Conservation (phyloP, 345 rosid genomes). For the Eutrema japonicum region DNA sequence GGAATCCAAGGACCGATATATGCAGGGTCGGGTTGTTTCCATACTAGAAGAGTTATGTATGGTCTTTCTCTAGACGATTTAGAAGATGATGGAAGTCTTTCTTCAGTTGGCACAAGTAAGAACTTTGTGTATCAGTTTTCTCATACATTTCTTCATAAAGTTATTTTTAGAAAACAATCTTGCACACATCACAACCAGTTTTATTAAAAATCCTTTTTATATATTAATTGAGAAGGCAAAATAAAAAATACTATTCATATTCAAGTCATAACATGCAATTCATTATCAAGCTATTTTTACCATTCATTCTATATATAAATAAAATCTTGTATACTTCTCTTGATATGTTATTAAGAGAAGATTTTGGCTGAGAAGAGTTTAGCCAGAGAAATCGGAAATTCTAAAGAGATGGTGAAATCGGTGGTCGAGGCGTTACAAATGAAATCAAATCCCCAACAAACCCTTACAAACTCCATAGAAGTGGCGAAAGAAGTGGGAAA, state of each 20-base stretch:
- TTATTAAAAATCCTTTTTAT: too few relatives aligned
- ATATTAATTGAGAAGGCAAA: too few relatives aligned
- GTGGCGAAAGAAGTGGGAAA: slow-evolving; percentile 52
- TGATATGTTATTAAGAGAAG: slow-evolving; percentile 30
- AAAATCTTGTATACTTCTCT: too few relatives aligned
- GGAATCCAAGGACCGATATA: slow-evolving; percentile 66
- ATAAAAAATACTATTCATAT: too few relatives aligned
- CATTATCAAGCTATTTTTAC: too few relatives aligned
- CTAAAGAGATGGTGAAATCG: slow-evolving; percentile 50
- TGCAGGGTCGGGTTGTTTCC: slow-evolving; percentile 64
- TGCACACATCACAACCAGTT: too few relatives aligned
- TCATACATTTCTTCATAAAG: too few relatives aligned
- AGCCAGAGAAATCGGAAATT: slow-evolving; percentile 51
- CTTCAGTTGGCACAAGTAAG: slow-evolving; percentile 20
- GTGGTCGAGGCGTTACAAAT: slow-evolving; percentile 54
- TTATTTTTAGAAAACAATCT: too few relatives aligned
- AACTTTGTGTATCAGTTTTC: too few relatives aligned
- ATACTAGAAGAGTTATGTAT: slow-evolving; percentile 63
- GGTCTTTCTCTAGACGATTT: slow-evolving; percentile 47
- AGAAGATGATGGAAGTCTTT: slow-evolving; percentile 26
- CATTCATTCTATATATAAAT: too few relatives aligned
- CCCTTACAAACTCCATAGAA: slow-evolving; percentile 37
- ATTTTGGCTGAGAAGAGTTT: slow-evolving; percentile 22
- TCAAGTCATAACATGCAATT: too few relatives aligned
- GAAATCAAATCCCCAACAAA: slow-evolving; percentile 11